phyloP scores from a whole-genome alignment of 306 rosid genomes.

The Vigna mungo region DNA sequence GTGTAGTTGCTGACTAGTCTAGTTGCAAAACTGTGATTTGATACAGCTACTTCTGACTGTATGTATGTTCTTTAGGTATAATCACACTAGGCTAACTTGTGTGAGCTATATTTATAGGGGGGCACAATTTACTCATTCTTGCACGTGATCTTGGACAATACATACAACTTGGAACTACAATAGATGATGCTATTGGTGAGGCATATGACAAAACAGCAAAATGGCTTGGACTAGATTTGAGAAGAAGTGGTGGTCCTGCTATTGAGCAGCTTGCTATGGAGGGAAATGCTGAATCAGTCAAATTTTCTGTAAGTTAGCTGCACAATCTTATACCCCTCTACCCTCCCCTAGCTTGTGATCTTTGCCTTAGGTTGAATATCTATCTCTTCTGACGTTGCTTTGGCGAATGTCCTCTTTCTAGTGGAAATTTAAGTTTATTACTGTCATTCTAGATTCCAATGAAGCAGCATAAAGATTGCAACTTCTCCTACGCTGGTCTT shows the following conservation, averaged over 20 bases:
- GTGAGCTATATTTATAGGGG: slow-evolving; percentile 59
- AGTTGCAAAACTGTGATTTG: slow-evolving; percentile 27
- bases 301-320: slow-evolving; percentile 71
- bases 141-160: slow-evolving; percentile 92
- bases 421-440: slow-evolving; percentile 44
- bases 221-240: slow-evolving; percentile 97
- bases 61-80: background rate
- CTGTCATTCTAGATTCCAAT: slow-evolving; percentile 73
- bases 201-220: slow-evolving; percentile 97
- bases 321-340: slow-evolving; percentile 5
- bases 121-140: slow-evolving; percentile 87
- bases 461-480: slow-evolving; percentile 99
- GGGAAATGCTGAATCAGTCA: slow-evolving; percentile 81
- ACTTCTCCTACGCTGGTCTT: slow-evolving; percentile 95
- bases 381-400: slow-evolving; percentile 35
- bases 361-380: slow-evolving; percentile 10
- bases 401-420: slow-evolving; percentile 27
- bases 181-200: slow-evolving; percentile 98
- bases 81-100: slow-evolving; percentile 33
- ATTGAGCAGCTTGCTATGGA: slow-evolving; percentile 89
- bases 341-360: background rate
- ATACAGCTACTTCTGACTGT: slow-evolving; percentile 12
- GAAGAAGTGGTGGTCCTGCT: slow-evolving; percentile 99
- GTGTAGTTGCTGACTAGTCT: background rate
- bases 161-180: slow-evolving; percentile 92